These are phyloP conservation scores for Coccomyxa sp. DNA, from an alignment of 139 green algal species.

Conservation along the genomic window DNA sequence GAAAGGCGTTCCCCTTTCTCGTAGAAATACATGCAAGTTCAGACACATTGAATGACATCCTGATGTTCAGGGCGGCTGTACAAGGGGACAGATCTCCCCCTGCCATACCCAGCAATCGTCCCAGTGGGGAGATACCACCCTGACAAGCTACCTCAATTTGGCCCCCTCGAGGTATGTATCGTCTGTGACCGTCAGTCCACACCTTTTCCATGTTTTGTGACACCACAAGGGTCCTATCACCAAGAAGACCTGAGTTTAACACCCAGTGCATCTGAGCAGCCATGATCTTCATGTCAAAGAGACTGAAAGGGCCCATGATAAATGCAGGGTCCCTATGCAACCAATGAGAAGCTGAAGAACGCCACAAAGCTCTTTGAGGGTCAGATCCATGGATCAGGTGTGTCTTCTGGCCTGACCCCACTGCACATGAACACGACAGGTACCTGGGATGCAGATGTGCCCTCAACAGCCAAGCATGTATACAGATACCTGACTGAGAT, in stretches of 20 bases:
- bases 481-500: neutral
- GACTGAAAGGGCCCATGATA: neutral
- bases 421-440: neutral
- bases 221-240: neutral
- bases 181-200: neutral
- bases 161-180: neutral
- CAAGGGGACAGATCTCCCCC: neutral
- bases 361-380: conserved; percentile 27
- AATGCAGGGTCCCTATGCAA: conserved; percentile 12
- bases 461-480: neutral
- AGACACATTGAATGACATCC: no score
- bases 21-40: no score
- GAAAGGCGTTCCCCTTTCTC: no score
- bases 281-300: neutral
- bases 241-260: neutral
- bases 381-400: conserved; percentile 19
- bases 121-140: neutral
- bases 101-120: neutral
- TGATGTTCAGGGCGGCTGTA: neutral
- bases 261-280: neutral
- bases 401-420: neutral
- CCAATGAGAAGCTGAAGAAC: conserved; percentile 12
- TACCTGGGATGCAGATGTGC: neutral
- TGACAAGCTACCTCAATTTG: neutral
- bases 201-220: neutral